These are phyloP conservation scores for Trichoderma oligosporum DNA, from an alignment of 2,329 filamentous ascomycete species.

Conservation along the genomic window DNA sequence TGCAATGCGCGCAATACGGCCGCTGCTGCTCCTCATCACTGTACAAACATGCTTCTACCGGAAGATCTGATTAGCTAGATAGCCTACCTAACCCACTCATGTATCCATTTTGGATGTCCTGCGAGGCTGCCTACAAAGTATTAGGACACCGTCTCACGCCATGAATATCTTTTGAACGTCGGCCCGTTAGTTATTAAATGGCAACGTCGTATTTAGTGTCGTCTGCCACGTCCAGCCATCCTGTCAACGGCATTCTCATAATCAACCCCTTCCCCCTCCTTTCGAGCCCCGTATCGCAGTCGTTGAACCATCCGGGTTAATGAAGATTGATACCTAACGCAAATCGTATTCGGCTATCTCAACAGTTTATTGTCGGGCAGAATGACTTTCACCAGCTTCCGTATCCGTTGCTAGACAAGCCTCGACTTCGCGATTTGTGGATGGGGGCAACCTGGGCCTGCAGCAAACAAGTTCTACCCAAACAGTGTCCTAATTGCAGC, in stretches of 20 bases:
- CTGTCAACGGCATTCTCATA: conserved; percentile 5
- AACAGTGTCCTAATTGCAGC: not conserved
- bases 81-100: not conserved
- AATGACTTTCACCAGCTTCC: conserved; percentile 3
- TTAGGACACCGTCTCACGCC: not conserved
- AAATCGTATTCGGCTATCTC: not conserved
- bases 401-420: not conserved
- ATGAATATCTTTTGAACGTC: conserved; percentile 6
- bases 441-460: conserved; percentile 4
- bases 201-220: conserved; percentile 2
- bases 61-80: conserved; percentile 4
- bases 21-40: conserved; percentile 15
- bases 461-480: conserved; percentile 1
- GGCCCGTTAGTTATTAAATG: conserved; percentile 9
- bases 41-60: conserved; percentile 3
- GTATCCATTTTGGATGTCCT: conserved; percentile 8
- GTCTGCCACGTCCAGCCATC: not conserved
- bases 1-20: conserved; percentile 17
- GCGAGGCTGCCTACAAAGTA: conserved; percentile 1
- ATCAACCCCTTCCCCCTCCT: conserved; percentile 1
- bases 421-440: not conserved
- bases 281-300: not conserved
- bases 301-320: conserved; percentile 10
- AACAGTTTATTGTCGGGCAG: conserved; percentile 10
- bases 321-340: conserved; percentile 13